Conservation (phyloP, 2,329 filamentous ascomycete genomes). For the Venturiaceae sp. region DNA sequence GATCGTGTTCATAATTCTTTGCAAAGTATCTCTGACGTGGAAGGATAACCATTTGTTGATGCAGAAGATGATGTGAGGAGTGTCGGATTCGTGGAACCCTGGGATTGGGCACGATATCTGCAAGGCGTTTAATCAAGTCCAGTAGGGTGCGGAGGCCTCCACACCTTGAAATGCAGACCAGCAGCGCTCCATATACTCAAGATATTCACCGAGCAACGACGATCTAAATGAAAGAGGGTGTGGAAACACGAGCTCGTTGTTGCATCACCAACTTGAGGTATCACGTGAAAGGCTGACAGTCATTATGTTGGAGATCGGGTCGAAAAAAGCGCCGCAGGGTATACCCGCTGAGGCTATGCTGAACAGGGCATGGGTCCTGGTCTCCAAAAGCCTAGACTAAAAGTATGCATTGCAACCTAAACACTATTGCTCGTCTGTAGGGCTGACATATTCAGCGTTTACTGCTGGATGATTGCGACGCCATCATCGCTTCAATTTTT, state of each 20-base stretch:
- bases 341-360: not conserved
- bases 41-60: not conserved
- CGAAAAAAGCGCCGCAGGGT: too few relatives aligned
- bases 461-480: too few relatives aligned
- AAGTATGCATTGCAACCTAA: not conserved
- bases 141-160: not conserved
- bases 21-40: not conserved
- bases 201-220: not conserved
- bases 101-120: not conserved
- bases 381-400: not conserved
- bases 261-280: too few relatives aligned
- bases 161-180: not conserved
- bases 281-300: not conserved
- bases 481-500: not conserved
- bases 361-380: not conserved
- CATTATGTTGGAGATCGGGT: too few relatives aligned
- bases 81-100: not conserved
- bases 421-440: not conserved
- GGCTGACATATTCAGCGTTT: not conserved
- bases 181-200: not conserved
- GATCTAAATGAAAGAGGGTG: not conserved
- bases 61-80: not conserved
- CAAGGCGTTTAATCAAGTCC: not conserved
- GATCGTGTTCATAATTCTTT: not conserved
- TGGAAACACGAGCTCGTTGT: not conserved